Evolutionary conservation across 176 grass and related monocot genomes (phyloP), one percentile per base, ranked within the genome.

Genomic region (Carex kokanica): DNA sequence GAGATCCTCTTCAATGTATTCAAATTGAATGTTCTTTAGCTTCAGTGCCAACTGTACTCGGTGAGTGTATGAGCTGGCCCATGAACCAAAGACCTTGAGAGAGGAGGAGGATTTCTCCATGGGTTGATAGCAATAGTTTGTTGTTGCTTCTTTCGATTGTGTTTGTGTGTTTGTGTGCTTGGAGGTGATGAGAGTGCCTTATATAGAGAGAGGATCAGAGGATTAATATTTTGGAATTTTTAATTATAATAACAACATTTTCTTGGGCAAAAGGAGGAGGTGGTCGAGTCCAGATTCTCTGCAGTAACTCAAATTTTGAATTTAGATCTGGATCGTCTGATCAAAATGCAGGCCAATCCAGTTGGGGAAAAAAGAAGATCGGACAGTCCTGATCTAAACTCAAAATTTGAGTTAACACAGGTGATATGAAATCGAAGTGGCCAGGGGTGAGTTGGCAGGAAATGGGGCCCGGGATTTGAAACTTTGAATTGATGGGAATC

Each of bases 51-150:
- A 88, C 86, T 96, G 93, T 60, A 96, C 93, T 27, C 93, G 88
- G 85, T 96, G 93, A 51, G 93, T 96, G 93, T 96, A 96, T 13
- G 93, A 96, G 83, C 93, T 96, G 68, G 93, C 93, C 90, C 90
- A 96, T 52, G 93, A 96, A 17, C 93, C 93, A 6, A 89, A 78
- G 64, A 96, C 88, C 84, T 89, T 92, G 79, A 91, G 85, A 8
- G 83, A 74, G 59, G 55, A 82, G 13, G 31, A 75, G 13, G 31
- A 11, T 62, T 86, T 84, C 81, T 86, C 91, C 91, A 88, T 93
- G 38, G 64, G 56, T 38, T 16, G 20, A 49, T 31, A 4, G 7
- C 6, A 12, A 60, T 38, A 15, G 25, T 8, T 51, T 58, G 45
- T 56, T 16, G 60, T 56, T 16, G 66, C 5, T 24, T 21, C 25